These are phyloP conservation scores for Amanita rimosa DNA, from an alignment of 768 basidiomycete species.

Conservation along the genomic window DNA sequence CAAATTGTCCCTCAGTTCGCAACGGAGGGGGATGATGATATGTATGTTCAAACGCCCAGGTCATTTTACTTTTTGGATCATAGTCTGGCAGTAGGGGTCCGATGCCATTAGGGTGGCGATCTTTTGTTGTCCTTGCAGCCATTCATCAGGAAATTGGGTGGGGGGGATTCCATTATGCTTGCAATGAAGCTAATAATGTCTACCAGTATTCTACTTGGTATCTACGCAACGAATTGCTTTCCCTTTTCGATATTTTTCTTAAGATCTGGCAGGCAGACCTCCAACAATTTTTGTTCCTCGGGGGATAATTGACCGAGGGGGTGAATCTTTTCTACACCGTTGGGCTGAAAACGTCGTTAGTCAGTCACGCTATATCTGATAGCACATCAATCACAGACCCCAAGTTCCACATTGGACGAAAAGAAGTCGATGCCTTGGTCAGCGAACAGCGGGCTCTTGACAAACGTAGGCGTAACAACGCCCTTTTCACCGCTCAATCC, in stretches of 20 bases:
- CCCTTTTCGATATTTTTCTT: constrained; percentile 99
- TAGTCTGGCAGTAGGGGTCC: no score
- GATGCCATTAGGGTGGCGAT: no score
- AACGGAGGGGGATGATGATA: no score
- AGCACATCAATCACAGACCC: constrained; percentile 53
- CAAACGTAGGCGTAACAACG: constrained; percentile 75
- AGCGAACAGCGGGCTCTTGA: constrained; percentile 79
- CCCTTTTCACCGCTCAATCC: constrained; percentile 86
- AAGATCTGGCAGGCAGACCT: constrained; percentile 81
- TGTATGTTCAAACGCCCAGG: no score
- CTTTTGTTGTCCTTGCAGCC: no score
- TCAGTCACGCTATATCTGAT: no score
- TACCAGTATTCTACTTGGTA: no score
- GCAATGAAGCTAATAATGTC: no score
- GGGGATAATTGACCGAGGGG: constrained; percentile 69
- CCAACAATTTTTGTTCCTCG: constrained; percentile 79
- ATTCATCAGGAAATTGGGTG: no score
- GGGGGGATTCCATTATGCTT: no score
- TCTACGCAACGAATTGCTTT: constrained; percentile 52
- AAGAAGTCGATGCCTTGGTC: constrained; percentile 90
- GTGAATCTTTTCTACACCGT: constrained; percentile 92
- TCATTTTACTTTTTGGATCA: no score
- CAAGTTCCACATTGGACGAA: constrained; percentile 89
- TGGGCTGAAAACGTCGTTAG: constrained; percentile 27
- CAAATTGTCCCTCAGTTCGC: no score